Base-by-base conservation (phyloP, 164 flowering plant species). In the Vitis amurensis region DNA sequence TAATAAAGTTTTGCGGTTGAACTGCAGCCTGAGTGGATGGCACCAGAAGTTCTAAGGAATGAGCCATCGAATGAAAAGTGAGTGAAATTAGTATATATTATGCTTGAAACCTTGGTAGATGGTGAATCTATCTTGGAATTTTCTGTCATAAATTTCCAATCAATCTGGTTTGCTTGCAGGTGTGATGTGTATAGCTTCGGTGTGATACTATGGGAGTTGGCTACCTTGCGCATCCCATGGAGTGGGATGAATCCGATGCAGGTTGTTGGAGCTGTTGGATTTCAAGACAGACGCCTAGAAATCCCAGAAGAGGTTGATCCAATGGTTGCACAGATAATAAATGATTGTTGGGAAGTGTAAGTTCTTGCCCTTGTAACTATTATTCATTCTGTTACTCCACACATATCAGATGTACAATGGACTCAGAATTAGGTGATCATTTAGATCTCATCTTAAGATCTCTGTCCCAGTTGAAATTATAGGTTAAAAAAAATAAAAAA, bases 11-110 rank as follows among this genome's bases (percentile, higher is more conserved):
- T 6, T 65, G 48, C 27, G 59, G 11, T 73, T 75, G 50, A 37
- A 69, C 63, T 85, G 83, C 97, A 96, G 99, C 94, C 99, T 15
- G 99, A 93, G 66, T 96, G 99, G 99, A 96, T 93, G 98, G 99
- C 99, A 56, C 99, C 99, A 19, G 99, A 96, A 85, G 95, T 96
- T 73, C 68, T 96, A 61, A 82, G 97, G 75, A 96, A 96, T 76
- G 99, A 96, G 78, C 93, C 86, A 60, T 91, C 98, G 69, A 90
- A 89, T 82, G 99, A 96, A 78, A 96, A 96, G 99, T 96, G 78
- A 89, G 99, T 83, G 30, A 44, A 49, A 31, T 64, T 58, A 11
- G 50, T 15, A n/a, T 51, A 30, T 3, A 19, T 67, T 10, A n/a
- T 13, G 48, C 52, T 51, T 11, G 37, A 29, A 27, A 23, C 2